Evolutionary conservation across 1,284 basidiomycete genomes (phyloP), one percentile per base, ranked within the genome.

Genomic region (Irpex sp.): DNA sequence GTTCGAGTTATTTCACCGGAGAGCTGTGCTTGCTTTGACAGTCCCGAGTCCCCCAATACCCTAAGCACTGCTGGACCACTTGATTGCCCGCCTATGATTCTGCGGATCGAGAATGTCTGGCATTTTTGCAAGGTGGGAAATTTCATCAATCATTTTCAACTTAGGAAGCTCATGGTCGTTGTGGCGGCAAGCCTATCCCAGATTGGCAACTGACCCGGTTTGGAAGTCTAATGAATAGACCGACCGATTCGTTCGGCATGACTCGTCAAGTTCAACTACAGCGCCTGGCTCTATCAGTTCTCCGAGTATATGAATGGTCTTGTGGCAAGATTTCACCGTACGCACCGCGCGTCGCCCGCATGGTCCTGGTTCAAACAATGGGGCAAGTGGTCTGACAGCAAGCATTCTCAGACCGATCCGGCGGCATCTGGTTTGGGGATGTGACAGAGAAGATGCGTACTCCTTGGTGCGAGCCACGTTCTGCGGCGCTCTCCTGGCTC

Each of bases 181-280:
- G 60, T 61, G 60, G 60, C 60, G 49, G 56, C 37, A 56, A 61
- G 52, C 6, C 52, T 18, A 14, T 39, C 55, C 37, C 56, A 39
- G 48, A 45, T 48, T 47, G 59, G 59, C 54, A 61, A 21, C 47
- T 61, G 52, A 54, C 52, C 28, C 52, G 28, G 52, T 54, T 54
- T 54, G 52, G 52, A 35, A 54, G 52, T 33, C 6, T 33, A 33
- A 33, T 33, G 28, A 33, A 33, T 33, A 33, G 28, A 33, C 28
- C 6, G n/a, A 28, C 52, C 35, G 52, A 54, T 54, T 12, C 12
- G 14, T 54, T 7, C 21, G 14, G n/a, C 28, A 10, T 36, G 52
- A 28, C 39, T n/a, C 52, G 52, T 54, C 28, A 12, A 35, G 14
- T 16, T 36, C 52, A 35, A 28, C 52, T 14, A 19, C 19, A 19